phyloP scores from a whole-genome alignment of 2,329 filamentous ascomycete species.

The Ilyonectria destructans region DNA sequence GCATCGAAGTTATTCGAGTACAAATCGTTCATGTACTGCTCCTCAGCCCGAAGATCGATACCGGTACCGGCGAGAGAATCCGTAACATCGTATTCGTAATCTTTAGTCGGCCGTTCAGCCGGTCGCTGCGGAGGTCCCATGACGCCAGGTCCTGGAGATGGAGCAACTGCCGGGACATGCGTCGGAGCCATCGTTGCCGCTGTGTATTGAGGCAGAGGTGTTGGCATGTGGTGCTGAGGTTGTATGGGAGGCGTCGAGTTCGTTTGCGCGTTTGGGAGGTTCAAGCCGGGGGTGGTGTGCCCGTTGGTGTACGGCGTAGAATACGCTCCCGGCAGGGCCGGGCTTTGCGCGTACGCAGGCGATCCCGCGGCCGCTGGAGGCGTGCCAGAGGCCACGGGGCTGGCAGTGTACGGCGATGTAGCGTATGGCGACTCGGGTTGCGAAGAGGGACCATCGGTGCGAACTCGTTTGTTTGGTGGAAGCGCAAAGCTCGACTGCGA shows the following conservation, averaged over 20 bases:
- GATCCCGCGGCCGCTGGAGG: conserved; percentile 57
- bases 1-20: conserved; percentile 69
- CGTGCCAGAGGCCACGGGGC: conserved; percentile 61
- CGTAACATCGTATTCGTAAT: conserved; percentile 80
- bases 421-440: conserved; percentile 77
- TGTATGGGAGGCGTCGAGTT: conserved; percentile 53
- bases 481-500: conserved; percentile 69
- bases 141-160: conserved; percentile 49
- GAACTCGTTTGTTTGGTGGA: conserved; percentile 78
- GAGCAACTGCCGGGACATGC: conserved; percentile 44
- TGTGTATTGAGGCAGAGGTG: conserved; percentile 48
- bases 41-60: conserved; percentile 89
- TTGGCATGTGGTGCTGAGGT: conserved; percentile 50
- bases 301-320: conserved; percentile 59
- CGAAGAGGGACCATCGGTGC: conserved; percentile 75
- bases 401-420: conserved; percentile 66
- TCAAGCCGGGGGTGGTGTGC: conserved; percentile 55
- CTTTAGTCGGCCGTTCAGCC: conserved; percentile 75
- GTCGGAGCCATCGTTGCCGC: conserved; percentile 39
- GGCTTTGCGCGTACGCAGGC: conserved; percentile 55
- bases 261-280: conserved; percentile 54
- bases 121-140: conserved; percentile 76
- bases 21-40: conserved; percentile 82
- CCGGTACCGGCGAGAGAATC: conserved; percentile 89
- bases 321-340: conserved; percentile 53